Percentiles rank a stretch among this genome's conserved stretches.
Evolutionary conservation across 208 protist species (phyloP).

Genomic region (Leishmania tropica): DNA sequence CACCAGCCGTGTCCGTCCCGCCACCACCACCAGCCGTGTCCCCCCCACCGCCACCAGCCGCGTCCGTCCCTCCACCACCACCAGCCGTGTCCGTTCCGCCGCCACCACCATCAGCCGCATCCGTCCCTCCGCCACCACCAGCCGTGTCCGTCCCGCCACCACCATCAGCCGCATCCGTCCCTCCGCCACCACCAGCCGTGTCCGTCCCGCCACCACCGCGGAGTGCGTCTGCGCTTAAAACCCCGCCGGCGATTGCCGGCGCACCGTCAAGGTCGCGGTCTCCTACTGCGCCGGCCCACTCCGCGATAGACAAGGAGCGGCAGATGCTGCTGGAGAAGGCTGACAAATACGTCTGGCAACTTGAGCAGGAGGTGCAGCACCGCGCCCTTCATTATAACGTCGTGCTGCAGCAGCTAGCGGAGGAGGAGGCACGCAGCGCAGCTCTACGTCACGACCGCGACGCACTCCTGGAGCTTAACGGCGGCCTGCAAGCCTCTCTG

Average conservation of each 20-base stretch:
- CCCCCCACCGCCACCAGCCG: background rate
- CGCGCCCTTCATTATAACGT: slow-evolving; percentile 47
- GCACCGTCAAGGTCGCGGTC: slow-evolving; percentile 5
- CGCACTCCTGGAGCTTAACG: slow-evolving; percentile 44
- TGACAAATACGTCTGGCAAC: slow-evolving; percentile 50
- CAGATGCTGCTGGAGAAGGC: slow-evolving; percentile 51
- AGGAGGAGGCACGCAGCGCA: slow-evolving; percentile 42
- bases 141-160: background rate
- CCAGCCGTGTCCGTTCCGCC: background rate
- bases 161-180: background rate
- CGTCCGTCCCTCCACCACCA: background rate
- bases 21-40: background rate
- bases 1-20: background rate
- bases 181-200: background rate
- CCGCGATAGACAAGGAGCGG: slow-evolving; percentile 28
- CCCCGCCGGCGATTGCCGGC: background rate
- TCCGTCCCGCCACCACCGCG: background rate
- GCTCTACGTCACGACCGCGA: slow-evolving; percentile 58
- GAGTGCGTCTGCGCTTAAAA: background rate
- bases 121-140: background rate
- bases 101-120: background rate
- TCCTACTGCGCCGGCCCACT: slow-evolving; percentile 8
- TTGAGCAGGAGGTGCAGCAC: slow-evolving; percentile 66
- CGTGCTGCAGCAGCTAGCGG: slow-evolving; percentile 47
- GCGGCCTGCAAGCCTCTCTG: slow-evolving; percentile 36